Conservation (phyloP, 352 stramenopile genomes). For the Phytopythium ostracodes region DNA sequence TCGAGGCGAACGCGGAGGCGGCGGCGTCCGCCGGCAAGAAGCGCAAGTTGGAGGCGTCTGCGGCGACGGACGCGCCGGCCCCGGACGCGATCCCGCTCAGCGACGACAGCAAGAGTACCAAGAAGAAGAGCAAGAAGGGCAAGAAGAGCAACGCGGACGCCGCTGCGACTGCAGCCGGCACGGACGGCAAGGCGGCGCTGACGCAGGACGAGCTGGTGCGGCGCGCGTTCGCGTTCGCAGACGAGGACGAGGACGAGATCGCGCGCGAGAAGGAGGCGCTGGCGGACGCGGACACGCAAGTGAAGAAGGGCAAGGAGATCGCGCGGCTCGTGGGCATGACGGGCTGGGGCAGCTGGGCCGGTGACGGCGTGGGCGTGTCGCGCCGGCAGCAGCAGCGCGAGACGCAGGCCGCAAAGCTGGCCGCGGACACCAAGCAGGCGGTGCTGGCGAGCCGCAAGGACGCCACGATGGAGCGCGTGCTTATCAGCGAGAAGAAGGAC, state of each 20-base stretch:
- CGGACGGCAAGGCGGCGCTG: conserved; percentile 47
- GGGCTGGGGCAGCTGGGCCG: conserved; percentile 92
- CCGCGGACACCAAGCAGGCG: conserved; percentile 68
- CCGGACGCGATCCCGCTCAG: conserved; percentile 8
- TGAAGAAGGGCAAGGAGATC: conserved; percentile 76
- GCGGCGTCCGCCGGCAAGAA: conserved; percentile 37
- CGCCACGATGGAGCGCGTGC: conserved; percentile 56
- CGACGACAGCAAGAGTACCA: conserved; percentile 12
- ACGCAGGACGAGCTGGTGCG: conserved; percentile 90
- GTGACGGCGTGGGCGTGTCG: conserved; percentile 69
- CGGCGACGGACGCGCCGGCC: conserved; percentile 6
- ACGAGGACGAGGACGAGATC: conserved; percentile 93
- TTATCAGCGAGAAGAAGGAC: conserved; percentile 89
- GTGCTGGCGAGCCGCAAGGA: conserved; percentile 67
- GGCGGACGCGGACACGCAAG: conserved; percentile 53
- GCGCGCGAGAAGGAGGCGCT: conserved; percentile 88
- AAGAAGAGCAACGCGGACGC: conserved; percentile 32
- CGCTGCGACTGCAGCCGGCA: conserved; percentile 3
- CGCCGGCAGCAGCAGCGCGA: conserved; percentile 84
- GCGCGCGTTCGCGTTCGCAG: conserved; percentile 93
- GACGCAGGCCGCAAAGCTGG: conserved; percentile 66
- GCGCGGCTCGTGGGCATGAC: conserved; percentile 77
- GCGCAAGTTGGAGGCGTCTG: conserved; percentile 37
- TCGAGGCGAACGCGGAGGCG: conserved; percentile 20
- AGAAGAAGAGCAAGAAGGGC: conserved; percentile 45